Percentiles rank a stretch among this genome's conserved stretches.
Conservation (phyloP, 352 stramenopile genomes). For the Phytophthora citrophthora region DNA sequence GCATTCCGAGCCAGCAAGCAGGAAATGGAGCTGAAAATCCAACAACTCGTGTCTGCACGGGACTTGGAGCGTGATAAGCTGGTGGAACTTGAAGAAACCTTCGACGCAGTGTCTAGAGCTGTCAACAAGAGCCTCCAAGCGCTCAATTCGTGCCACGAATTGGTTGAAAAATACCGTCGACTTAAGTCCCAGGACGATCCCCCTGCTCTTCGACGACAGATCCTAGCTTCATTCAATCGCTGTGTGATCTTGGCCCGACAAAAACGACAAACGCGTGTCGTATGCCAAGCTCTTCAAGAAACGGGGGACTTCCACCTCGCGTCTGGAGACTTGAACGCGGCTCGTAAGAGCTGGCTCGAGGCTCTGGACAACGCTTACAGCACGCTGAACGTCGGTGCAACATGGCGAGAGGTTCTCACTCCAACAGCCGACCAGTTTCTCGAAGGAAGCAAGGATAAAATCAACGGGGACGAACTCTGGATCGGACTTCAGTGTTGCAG, state of each 20-base stretch:
- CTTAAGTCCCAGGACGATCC: conserved; percentile 5
- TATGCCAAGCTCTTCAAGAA: conserved; percentile 71
- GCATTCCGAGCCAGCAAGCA: conserved; percentile 52
- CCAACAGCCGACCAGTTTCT: conserved; percentile 28
- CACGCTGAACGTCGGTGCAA: conserved; percentile 47
- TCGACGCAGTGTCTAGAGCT: conserved; percentile 40
- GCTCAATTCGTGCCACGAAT: conserved; percentile 53
- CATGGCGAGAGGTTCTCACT: conserved; percentile 58
- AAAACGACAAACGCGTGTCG: conserved; percentile 66
- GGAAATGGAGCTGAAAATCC: conserved; percentile 49
- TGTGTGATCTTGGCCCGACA: conserved; percentile 66
- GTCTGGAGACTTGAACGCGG: conserved; percentile 40
- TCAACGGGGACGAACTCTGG: conserved; percentile 68
- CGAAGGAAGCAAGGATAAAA: conserved; percentile 23
- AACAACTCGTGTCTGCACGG: conserved; percentile 24
- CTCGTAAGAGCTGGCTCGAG: conserved; percentile 76
- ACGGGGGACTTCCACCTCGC: conserved; percentile 76
- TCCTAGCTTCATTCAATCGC: conserved; percentile 50
- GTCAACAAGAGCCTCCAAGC: conserved; percentile 74
- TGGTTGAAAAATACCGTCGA: conserved; percentile 54
- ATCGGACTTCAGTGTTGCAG: conserved; percentile 57
- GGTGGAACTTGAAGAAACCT: conserved; percentile 22
- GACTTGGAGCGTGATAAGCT: conserved; percentile 38
- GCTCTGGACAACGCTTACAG: conserved; percentile 78
- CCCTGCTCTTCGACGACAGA: conserved; percentile 36